These are phyloP conservation scores for Coprinopsis cinerea DNA, from an alignment of 768 basidiomycete species.

Conservation along the genomic window DNA sequence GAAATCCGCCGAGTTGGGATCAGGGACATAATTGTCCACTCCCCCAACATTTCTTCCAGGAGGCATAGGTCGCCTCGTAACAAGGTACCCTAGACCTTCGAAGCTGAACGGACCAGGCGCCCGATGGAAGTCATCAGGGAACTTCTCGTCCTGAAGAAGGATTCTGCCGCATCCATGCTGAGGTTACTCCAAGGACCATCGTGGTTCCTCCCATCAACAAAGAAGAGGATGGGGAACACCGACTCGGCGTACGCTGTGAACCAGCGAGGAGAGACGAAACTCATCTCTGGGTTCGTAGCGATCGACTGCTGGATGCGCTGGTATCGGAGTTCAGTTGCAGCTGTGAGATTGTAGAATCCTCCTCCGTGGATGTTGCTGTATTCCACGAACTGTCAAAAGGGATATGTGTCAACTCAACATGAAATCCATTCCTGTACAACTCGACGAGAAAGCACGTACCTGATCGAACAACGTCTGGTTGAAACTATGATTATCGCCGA, in stretches of 20 bases:
- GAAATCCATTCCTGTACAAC: too few relatives aligned
- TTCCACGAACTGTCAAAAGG: conserved; percentile 11
- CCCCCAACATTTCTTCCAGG: conserved; percentile 13
- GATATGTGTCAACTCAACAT: too few relatives aligned
- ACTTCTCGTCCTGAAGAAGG: conserved; percentile 17
- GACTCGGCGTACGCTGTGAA: conserved; percentile 18
- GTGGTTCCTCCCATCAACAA: conserved; percentile 16
- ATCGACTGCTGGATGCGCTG: conserved; percentile 18
- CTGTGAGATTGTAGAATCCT: conserved; percentile 18
- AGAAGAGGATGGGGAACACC: conserved; percentile 15
- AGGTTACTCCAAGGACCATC: conserved; percentile 12
- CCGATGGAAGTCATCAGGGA: conserved; percentile 16
- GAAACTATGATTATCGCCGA: conserved; percentile 18
- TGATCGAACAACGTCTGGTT: conserved; percentile 18
- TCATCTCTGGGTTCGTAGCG: conserved; percentile 16
- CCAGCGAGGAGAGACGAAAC: conserved; percentile 16
- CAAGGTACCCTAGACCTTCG: conserved; percentile 4
- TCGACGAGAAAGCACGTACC: too few relatives aligned
- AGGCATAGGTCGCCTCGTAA: conserved; percentile 7
- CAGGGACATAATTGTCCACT: conserved; percentile 14
- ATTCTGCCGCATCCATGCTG: conserved; percentile 11
- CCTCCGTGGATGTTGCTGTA: conserved; percentile 18
- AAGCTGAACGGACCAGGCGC: conserved; percentile 3
- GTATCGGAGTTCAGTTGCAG: conserved; percentile 14
- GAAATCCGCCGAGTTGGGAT: conserved; percentile 12